Evolutionary conservation across 805 yeast species (phyloP), one percentile per base, ranked within the genome.

Genomic region (Cyberlindnera saturnus): DNA sequence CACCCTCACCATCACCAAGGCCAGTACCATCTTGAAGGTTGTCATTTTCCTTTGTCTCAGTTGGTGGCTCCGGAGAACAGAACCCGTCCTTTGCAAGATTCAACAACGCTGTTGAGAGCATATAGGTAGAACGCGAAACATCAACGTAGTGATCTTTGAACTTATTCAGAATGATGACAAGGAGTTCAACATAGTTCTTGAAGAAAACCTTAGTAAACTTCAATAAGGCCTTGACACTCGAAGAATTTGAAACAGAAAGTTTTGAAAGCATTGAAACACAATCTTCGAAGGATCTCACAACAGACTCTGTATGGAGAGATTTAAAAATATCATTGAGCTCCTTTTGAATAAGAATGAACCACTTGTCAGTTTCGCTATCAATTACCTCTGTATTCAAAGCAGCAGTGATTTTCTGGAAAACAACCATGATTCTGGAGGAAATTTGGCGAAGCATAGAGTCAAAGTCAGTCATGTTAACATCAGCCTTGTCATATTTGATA

Each of bases 1-100:
- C 96, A 50, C 96, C 98, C 43, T 76, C 81, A 19, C 98, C 99
- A 55, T 91, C 93, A 31, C 99, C 99, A 17, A 86, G 67, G 7
- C 95, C 95, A 7, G 96, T 86, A 37, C 97, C 98, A 36, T 86
- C 93, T 34, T 84, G 83, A 45, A 82, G 60, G 41, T 84, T 79
- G 44, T 81, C 77, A 43, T 81, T 83, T 14, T 74, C 71, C 11
- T 79, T 77, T 32, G 81, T 83, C 18, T 74, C 73, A 6, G 69
- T 60, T 6, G 85, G 84, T 16, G 87, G 81, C 56, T 86, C 85
- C 11, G 99, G 99, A 2, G 95, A 77, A 59, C 99, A 93, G 74
- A 89, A 90, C 0, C 99, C 99, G 42, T 82, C 76, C 13, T 77
- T 77, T 1, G 95, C 78, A 26, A 93, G 64, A 7, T 73, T 73